Evolutionary conservation across 345 rosid genomes (phyloP).

Genomic region (Arabidopsis suecica): DNA sequence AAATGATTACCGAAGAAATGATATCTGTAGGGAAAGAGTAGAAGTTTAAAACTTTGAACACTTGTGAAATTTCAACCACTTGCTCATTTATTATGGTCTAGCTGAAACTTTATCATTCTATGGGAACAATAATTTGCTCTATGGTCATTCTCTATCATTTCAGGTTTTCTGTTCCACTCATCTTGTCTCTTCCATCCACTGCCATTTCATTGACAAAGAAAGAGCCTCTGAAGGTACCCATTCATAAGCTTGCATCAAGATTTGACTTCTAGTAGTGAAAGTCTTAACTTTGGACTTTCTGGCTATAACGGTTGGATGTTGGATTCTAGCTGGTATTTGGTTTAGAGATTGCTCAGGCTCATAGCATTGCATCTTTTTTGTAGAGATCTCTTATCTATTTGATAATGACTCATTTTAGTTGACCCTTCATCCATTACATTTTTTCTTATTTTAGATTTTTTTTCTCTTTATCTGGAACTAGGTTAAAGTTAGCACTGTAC

Average conservation of each 20-base stretch:
- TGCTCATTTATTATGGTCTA: slow-evolving; percentile 1
- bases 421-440: background rate
- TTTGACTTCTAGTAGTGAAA: slow-evolving; percentile 7
- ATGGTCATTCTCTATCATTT: slow-evolving; percentile 38
- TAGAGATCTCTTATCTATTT: slow-evolving; percentile 5
- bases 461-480: slow-evolving; percentile 40
- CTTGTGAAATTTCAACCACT: slow-evolving; percentile 2
- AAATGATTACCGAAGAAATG: slow-evolving; percentile 3
- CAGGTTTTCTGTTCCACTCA: slow-evolving; percentile 85
- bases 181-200: slow-evolving; percentile 80
- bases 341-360: slow-evolving; percentile 8
- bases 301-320: slow-evolving; percentile 7
- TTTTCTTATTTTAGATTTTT: background rate
- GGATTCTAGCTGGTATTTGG: background rate
- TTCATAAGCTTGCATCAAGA: slow-evolving; percentile 20
- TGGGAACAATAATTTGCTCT: slow-evolving; percentile 21
- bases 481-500: slow-evolving; percentile 88
- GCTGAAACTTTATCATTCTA: slow-evolving; percentile 9
- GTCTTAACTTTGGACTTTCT: slow-evolving; percentile 9
- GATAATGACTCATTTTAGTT: background rate
- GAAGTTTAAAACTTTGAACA: slow-evolving; percentile 10
- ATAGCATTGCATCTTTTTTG: slow-evolving; percentile 2
- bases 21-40: slow-evolving; percentile 18
- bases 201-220: slow-evolving; percentile 82
- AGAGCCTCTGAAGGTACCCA: slow-evolving; percentile 70